phyloP scores from a whole-genome alignment of 805 yeast genomes.

The Ogataea sp. region DNA sequence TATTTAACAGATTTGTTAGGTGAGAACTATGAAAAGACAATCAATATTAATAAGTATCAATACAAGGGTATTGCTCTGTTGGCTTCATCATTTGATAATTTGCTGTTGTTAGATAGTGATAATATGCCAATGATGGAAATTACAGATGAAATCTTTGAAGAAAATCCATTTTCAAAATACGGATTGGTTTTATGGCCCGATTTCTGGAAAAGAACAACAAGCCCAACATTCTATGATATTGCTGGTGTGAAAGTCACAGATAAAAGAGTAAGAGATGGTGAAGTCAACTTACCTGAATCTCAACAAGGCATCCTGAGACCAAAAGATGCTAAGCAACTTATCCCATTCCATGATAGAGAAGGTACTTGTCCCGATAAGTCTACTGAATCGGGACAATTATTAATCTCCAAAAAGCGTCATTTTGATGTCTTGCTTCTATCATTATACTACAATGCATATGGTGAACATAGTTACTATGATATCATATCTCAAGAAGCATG shows the following conservation, averaged over 20 bases:
- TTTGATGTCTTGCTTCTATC: conserved; percentile 47
- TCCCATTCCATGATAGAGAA: conserved; percentile 50
- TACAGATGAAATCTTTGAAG: conserved; percentile 43
- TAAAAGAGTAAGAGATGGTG: conserved; percentile 26
- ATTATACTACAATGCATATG: conserved; percentile 51
- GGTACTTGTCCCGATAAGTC: conserved; percentile 57
- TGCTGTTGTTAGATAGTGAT: conserved; percentile 38
- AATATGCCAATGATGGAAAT: conserved; percentile 39
- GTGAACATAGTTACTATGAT: conserved; percentile 51
- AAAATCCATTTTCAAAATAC: conserved; percentile 33
- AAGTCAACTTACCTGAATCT: conserved; percentile 14
- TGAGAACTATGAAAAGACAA: conserved; percentile 15
- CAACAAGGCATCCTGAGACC: conserved; percentile 10
- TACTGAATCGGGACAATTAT: conserved; percentile 57
- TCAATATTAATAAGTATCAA: conserved; percentile 24
- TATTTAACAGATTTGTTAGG: conserved; percentile 30
- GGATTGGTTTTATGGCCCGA: conserved; percentile 61
- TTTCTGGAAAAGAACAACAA: conserved; percentile 58
- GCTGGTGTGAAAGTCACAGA: conserved; percentile 32
- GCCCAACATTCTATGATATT: conserved; percentile 50
- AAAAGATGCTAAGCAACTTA: conserved; percentile 11
- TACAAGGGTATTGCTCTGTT: conserved; percentile 31
- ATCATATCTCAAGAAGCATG: conserved; percentile 50
- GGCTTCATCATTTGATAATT: conserved; percentile 39
- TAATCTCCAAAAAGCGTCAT: conserved; percentile 49